phyloP scores from a whole-genome alignment of 106 monocot species.

The Allium sativum region DNA sequence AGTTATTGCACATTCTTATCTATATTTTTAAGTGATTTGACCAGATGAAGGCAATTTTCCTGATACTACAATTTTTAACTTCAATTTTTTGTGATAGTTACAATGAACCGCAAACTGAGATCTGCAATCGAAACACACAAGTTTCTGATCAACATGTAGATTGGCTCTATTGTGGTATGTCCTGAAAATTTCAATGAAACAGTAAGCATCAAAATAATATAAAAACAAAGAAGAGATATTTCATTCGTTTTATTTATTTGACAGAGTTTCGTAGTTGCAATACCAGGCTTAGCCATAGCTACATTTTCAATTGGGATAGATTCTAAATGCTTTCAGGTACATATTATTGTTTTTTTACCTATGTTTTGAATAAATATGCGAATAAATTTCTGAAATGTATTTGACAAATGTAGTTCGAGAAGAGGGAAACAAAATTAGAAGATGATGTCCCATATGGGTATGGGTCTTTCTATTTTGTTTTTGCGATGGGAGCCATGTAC shows the following conservation, averaged over 20 bases:
- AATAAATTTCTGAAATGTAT: no score
- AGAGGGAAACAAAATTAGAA: conserved; percentile 31
- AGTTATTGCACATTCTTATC: no score
- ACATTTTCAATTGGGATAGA: conserved; percentile 89
- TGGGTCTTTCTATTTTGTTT: conserved; percentile 95
- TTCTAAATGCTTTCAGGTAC: conserved; percentile 73
- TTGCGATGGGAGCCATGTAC: conserved; percentile 83
- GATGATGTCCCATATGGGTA: conserved; percentile 83
- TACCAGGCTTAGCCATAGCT: conserved; percentile 66
- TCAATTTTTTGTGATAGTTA: conserved; percentile 5
- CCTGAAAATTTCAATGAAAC: background rate
- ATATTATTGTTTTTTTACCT: no score
- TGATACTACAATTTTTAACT: no score
- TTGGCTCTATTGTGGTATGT: conserved; percentile 58
- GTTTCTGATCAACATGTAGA: conserved; percentile 46
- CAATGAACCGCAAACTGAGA: conserved; percentile 78
- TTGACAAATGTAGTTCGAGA: conserved; percentile 18
- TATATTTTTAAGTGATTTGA: no score
- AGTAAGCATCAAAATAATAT: background rate
- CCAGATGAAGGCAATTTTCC: no score
- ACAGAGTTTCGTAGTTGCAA: conserved; percentile 83
- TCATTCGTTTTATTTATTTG: background rate
- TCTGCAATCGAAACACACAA: conserved; percentile 45
- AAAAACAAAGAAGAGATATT: no score
- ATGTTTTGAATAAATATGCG: no score